phyloP scores from a whole-genome alignment of 805 yeast species.

The Candida germanica region DNA sequence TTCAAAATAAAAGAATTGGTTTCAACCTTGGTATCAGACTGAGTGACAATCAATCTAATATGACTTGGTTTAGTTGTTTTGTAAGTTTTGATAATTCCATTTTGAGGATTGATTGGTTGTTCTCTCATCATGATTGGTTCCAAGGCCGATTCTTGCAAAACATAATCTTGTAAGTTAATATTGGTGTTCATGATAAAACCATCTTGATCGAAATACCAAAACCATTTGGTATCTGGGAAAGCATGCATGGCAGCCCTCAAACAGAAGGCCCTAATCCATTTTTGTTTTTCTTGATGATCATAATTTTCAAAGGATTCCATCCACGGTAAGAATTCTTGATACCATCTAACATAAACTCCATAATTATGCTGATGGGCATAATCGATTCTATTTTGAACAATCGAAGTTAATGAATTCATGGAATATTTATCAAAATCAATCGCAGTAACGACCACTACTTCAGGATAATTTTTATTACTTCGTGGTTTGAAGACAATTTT shows the following conservation, averaged over 20 bases:
- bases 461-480: conserved; percentile 46
- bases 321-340: conserved; percentile 73
- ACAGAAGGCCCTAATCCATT: conserved; percentile 63
- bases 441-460: conserved; percentile 72
- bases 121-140: conserved; percentile 64
- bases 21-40: conserved; percentile 60
- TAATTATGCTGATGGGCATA: conserved; percentile 79
- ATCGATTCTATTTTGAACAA: conserved; percentile 84
- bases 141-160: conserved; percentile 59
- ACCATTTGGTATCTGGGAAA: conserved; percentile 85
- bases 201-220: conserved; percentile 83
- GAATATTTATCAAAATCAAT: conserved; percentile 71
- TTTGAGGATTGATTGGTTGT: conserved; percentile 69
- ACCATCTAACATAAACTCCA: conserved; percentile 83
- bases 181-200: conserved; percentile 72
- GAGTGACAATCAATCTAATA: conserved; percentile 64
- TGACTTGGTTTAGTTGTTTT: conserved; percentile 52
- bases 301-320: conserved; percentile 43
- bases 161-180: conserved; percentile 55
- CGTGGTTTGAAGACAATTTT: conserved; percentile 48
- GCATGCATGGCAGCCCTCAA: conserved; percentile 90
- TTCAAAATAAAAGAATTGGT: conserved; percentile 69
- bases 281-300: conserved; percentile 40
- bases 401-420: conserved; percentile 54
- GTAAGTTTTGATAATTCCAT: conserved; percentile 67